A percentile compares a stretch with the other conserved stretches of the same genome.
These are phyloP conservation scores for Phytophthora hibernalis DNA, from an alignment of 352 stramenopile species.

Conservation along the genomic window DNA sequence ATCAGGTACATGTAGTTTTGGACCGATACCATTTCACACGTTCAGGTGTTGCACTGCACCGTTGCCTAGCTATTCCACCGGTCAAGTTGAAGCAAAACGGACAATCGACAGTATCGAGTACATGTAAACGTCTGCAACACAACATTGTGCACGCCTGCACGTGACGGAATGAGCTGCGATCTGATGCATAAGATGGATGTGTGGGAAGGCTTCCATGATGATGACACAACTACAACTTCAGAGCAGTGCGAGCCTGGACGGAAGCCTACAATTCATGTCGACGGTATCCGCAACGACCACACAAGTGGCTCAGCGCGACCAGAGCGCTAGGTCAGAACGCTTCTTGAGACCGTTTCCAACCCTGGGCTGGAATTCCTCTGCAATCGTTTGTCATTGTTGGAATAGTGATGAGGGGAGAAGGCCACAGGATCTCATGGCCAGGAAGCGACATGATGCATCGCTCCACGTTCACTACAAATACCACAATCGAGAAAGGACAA, in stretches of 20 bases:
- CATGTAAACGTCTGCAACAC: not conserved
- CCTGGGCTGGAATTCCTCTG: not conserved
- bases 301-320: not conserved
- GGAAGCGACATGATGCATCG: too few species aligned
- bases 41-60: not conserved
- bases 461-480: not conserved
- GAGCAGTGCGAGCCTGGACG: conserved; percentile 17
- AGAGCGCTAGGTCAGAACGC: conserved; percentile 2
- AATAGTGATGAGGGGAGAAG: not conserved
- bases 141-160: not conserved
- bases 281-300: not conserved
- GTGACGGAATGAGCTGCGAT: not conserved
- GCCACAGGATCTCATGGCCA: too few species aligned
- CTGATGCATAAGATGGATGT: not conserved
- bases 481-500: not conserved
- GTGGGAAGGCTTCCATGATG: not conserved
- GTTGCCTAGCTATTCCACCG: not conserved
- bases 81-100: not conserved
- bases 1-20: not conserved
- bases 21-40: conserved; percentile 14
- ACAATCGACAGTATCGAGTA: conserved; percentile 6
- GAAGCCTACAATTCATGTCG: not conserved
- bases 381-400: conserved; percentile 5
- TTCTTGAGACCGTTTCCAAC: not conserved
- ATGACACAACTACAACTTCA: conserved; percentile 8